Percentiles rank a stretch among this genome's conserved stretches.
Conservation (phyloP, 805 yeast species). For the Metschnikowia borealis region DNA sequence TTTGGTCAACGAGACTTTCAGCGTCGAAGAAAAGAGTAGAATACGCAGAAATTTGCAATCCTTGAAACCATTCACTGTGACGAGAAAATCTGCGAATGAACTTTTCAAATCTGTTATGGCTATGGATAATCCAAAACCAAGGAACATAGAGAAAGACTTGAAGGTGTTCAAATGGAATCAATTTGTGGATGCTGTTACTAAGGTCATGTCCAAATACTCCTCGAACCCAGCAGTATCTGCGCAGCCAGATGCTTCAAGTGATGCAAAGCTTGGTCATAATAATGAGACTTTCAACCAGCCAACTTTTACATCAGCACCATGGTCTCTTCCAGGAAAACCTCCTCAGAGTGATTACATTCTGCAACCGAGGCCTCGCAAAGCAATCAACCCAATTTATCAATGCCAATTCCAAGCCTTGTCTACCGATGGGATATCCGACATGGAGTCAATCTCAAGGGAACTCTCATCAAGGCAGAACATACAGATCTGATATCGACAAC, state of each 20-base stretch:
- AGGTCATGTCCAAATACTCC: constrained; percentile 56
- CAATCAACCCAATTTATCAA: neutral
- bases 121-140: constrained; percentile 59
- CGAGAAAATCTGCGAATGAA: constrained; percentile 32
- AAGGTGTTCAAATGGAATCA: constrained; percentile 61
- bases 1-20: constrained; percentile 50
- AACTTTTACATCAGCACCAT: constrained; percentile 45
- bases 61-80: constrained; percentile 56
- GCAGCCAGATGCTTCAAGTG: neutral
- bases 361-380: constrained; percentile 15
- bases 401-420: constrained; percentile 3
- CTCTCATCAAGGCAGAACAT: constrained; percentile 2
- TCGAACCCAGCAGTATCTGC: constrained; percentile 14
- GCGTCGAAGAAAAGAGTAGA: constrained; percentile 67
- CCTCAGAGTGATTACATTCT: constrained; percentile 10
- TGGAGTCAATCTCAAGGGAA: constrained; percentile 1
- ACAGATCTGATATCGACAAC: constrained; percentile 12
- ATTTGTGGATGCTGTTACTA: constrained; percentile 49
- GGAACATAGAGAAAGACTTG: constrained; percentile 67
- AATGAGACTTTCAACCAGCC: neutral
- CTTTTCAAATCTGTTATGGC: constrained; percentile 46
- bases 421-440: neutral
- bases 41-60: constrained; percentile 64
- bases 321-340: constrained; percentile 55
- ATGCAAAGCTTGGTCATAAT: neutral